Base-by-base conservation (phyloP, 192 early-diverging fungal species). In the Backusella australiensis region DNA sequence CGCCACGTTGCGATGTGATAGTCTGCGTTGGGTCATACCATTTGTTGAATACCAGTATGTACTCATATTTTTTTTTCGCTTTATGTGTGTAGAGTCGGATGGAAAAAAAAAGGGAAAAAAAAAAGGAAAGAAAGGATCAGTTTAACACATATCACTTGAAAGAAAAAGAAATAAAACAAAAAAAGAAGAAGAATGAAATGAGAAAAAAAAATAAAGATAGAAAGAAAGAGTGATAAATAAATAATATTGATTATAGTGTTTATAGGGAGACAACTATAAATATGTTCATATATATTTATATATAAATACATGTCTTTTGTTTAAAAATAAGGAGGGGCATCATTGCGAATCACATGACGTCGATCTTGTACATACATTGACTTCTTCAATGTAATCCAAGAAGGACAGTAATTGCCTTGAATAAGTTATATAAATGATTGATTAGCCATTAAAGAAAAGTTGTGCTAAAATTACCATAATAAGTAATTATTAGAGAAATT, bases 11-110 rank as follows among this genome's bases (percentile, higher is more conserved):
- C 71, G 75, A 68, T 72, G 34, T 2, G 74, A 52, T 72, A 80
- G 38, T 32, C 79, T 23, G n/a, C 52, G 42, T 46, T 69, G 46
- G 34, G 67, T 65, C 26, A 73, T 32, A n/a, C 79, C 79, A 21
- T 80, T 53, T 32, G 75, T 80, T 8, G 79, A 80, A 59, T 80
- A 80, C 79, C 79, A 80, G 63, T 80, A 80, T 23, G 53, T 42
- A 49, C 34, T 39, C 74, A 67, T 75, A 7, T 21, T 59, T 23
- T 59, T 59, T 59, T 23, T 59, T 59, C 23, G 8, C 56, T 59
- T 59, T 4, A 11, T 59, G 26, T 59, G 56, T 8, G 12, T 59
- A 59, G 29, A 59, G 5, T 19, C 26, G 19, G 23, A 59, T 26
- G 56, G 56, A 26, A 26, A 59, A 26, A 59, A 26, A 59, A 59